phyloP scores from a whole-genome alignment of 345 rosid species.

The Durio zibethinus region DNA sequence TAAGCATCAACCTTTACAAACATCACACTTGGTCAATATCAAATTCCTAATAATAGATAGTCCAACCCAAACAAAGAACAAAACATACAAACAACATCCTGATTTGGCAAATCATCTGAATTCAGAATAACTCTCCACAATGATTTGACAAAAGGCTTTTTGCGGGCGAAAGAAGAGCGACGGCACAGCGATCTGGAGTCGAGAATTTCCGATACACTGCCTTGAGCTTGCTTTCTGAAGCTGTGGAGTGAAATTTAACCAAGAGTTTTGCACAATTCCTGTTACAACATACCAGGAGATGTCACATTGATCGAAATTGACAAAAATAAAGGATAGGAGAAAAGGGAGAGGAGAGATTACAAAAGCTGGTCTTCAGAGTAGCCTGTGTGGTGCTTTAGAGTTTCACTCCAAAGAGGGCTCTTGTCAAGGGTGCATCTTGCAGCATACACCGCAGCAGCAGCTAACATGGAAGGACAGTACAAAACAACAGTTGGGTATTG shows the following conservation, averaged over 20 bases:
- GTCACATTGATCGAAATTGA: not conserved
- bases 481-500: constrained; percentile 43
- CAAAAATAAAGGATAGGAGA: not conserved
- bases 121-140: not conserved
- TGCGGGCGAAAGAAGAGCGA: constrained; percentile 62
- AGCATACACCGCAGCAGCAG: constrained; percentile 93
- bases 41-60: not conserved
- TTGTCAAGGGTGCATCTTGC: constrained; percentile 65
- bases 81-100: not conserved
- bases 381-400: constrained; percentile 67
- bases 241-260: constrained; percentile 47
- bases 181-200: constrained; percentile 46
- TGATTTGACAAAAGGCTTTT: constrained; percentile 23
- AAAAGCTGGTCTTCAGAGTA: constrained; percentile 55
- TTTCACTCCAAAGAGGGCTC: constrained; percentile 71
- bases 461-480: constrained; percentile 63
- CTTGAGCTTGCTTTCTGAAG: constrained; percentile 60
- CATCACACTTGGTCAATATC: not conserved
- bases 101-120: not conserved
- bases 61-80: no score
- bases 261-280: constrained; percentile 75
- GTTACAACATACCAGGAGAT: constrained; percentile 5
- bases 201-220: constrained; percentile 70
- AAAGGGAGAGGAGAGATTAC: constrained; percentile 27
- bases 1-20: not conserved